Evolutionary conservation across 2,329 filamentous ascomycete species (phyloP).

Genomic region (Didymella sp.): DNA sequence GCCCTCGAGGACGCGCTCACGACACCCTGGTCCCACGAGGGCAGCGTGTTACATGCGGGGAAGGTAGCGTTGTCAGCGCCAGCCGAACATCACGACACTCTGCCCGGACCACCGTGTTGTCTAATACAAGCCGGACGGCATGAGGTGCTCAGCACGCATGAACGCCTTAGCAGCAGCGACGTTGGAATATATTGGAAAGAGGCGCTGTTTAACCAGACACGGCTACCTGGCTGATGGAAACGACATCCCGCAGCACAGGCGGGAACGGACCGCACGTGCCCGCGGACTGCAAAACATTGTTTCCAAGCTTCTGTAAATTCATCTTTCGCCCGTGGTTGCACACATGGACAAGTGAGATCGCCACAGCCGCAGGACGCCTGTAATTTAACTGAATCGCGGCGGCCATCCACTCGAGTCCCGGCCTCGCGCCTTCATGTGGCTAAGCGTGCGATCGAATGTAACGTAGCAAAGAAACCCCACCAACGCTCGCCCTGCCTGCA

Average conservation of each 20-base stretch:
- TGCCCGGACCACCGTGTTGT: neutral
- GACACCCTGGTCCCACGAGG: conserved; percentile 16
- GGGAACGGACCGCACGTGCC: conserved; percentile 12
- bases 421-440: conserved; percentile 20
- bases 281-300: conserved; percentile 12
- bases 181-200: conserved; percentile 6
- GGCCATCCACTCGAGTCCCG: conserved; percentile 17
- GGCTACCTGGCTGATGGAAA: conserved; percentile 19
- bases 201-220: conserved; percentile 16
- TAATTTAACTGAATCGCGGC: conserved; percentile 31
- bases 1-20: conserved; percentile 13
- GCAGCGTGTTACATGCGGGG: conserved; percentile 25
- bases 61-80: conserved; percentile 24
- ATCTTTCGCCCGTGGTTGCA: conserved; percentile 12
- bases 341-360: conserved; percentile 20
- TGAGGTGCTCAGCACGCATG: neutral
- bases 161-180: conserved; percentile 9
- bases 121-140: neutral
- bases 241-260: conserved; percentile 11
- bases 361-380: conserved; percentile 24
- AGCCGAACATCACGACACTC: neutral
- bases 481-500: conserved; percentile 35
- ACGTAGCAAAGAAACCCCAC: conserved; percentile 33
- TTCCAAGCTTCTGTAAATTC: conserved; percentile 8
- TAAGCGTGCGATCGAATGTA: conserved; percentile 22